These are phyloP conservation scores for Brettanomyces sp. DNA, from an alignment of 805 yeast genomes.

Conservation along the genomic window DNA sequence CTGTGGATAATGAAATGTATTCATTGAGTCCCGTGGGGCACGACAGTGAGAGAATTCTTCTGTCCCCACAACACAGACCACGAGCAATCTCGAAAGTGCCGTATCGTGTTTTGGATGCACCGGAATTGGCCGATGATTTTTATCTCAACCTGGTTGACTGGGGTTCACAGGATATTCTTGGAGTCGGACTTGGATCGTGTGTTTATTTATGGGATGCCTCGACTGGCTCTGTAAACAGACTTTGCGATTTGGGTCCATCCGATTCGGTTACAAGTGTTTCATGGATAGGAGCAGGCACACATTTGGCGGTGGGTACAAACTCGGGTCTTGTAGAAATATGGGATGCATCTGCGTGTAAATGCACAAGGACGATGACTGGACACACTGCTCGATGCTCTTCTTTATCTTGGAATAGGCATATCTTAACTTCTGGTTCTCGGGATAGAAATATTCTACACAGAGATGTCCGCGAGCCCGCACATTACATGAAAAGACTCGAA, in stretches of 20 bases:
- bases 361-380: constrained; percentile 88
- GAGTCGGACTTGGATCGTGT: constrained; percentile 81
- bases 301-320: constrained; percentile 84
- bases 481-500: constrained; percentile 61
- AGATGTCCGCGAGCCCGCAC: constrained; percentile 84
- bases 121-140: constrained; percentile 88
- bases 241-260: constrained; percentile 58
- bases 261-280: constrained; percentile 76
- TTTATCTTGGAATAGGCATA: constrained; percentile 89
- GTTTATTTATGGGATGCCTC: constrained; percentile 89
- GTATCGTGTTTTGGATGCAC: constrained; percentile 90
- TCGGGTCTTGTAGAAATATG: constrained; percentile 87
- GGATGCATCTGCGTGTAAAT: constrained; percentile 77
- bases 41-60: constrained; percentile 69
- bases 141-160: constrained; percentile 89
- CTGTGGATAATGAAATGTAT: constrained; percentile 64
- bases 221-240: constrained; percentile 70
- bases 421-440: constrained; percentile 78
- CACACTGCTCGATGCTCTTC: constrained; percentile 80
- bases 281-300: constrained; percentile 94
- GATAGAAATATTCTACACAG: constrained; percentile 80
- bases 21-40: constrained; percentile 82
- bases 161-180: constrained; percentile 84
- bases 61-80: constrained; percentile 75
- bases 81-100: constrained; percentile 81